Percentiles rank a stretch among this genome's conserved stretches.
Evolutionary conservation across 352 stramenopile species (phyloP).

Genomic region (Aphanomyces cochlioides): DNA sequence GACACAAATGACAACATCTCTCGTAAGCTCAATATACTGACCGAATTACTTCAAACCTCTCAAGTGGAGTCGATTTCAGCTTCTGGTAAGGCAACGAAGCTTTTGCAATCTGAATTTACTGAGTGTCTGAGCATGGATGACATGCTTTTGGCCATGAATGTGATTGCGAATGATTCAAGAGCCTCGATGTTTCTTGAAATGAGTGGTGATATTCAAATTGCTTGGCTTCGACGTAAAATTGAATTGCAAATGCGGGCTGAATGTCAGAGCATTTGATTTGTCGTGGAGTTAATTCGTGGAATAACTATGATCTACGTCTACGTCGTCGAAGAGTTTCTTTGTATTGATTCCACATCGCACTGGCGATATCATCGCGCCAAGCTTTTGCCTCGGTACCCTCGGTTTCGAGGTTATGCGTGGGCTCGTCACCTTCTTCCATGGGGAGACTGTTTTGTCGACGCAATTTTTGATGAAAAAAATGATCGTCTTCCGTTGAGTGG

Average conservation of each 20-base stretch:
- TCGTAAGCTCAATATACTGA: too few species aligned
- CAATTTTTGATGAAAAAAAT: neutral
- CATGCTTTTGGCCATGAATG: too few species aligned
- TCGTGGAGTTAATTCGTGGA: neutral
- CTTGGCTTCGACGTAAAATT: too few species aligned
- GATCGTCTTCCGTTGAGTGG: neutral
- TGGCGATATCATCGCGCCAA: neutral
- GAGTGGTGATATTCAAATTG: too few species aligned
- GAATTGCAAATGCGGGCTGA: neutral
- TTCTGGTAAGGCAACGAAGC: too few species aligned
- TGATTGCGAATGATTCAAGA: too few species aligned
- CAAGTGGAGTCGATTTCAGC: too few species aligned
- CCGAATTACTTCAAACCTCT: too few species aligned
- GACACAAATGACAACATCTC: too few species aligned
- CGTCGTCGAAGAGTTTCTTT: neutral
- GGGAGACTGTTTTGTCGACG: neutral
- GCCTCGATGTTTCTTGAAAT: too few species aligned
- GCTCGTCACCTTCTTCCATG: neutral
- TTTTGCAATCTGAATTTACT: too few species aligned
- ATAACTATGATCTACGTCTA: neutral
- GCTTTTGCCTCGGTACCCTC: neutral
- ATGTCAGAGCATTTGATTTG: neutral
- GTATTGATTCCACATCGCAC: constrained; percentile 12
- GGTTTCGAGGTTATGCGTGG: neutral
- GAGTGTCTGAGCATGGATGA: too few species aligned